Percentiles rank a stretch among this genome's conserved stretches.
phyloP scores from a whole-genome alignment of 2,329 filamentous ascomycete genomes.

The Thermoascus crustaceus region DNA sequence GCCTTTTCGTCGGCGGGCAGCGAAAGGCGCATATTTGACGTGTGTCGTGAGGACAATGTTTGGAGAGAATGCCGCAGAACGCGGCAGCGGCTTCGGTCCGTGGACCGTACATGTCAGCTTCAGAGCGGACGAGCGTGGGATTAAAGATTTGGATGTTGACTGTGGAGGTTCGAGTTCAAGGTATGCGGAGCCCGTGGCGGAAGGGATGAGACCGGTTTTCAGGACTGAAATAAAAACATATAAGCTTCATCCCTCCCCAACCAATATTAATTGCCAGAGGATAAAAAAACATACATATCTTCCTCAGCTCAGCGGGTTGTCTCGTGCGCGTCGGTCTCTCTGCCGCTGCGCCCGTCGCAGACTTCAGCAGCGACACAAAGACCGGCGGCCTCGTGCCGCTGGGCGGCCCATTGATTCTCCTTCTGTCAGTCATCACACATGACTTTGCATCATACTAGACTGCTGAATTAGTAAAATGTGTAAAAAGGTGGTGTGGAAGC shows the following conservation, averaged over 20 bases:
- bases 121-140: slow-evolving; percentile 56
- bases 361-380: slow-evolving; percentile 46
- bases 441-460: slow-evolving; percentile 11
- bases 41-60: slow-evolving; percentile 87
- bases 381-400: slow-evolving; percentile 68
- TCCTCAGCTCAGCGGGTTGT: slow-evolving; percentile 63
- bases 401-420: slow-evolving; percentile 80
- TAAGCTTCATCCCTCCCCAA: slow-evolving; percentile 13
- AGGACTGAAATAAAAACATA: slow-evolving; percentile 51
- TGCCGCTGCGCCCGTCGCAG: slow-evolving; percentile 40
- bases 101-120: slow-evolving; percentile 93
- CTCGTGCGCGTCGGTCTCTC: slow-evolving; percentile 49
- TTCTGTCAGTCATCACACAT: slow-evolving; percentile 65
- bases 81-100: slow-evolving; percentile 80
- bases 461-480: slow-evolving; percentile 8
- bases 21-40: slow-evolving; percentile 95
- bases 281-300: slow-evolving; percentile 63
- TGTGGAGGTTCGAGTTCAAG: slow-evolving; percentile 44
- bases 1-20: slow-evolving; percentile 69
- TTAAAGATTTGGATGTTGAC: slow-evolving; percentile 39
- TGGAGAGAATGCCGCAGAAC: slow-evolving; percentile 83
- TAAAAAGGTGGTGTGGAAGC: slow-evolving; percentile 9
- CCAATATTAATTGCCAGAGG: slow-evolving; percentile 4
- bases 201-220: slow-evolving; percentile 85
- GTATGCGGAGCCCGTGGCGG: slow-evolving; percentile 84